These are phyloP conservation scores for Thraustotheca clavata DNA, from an alignment of 352 stramenopile species.

Conservation along the genomic window DNA sequence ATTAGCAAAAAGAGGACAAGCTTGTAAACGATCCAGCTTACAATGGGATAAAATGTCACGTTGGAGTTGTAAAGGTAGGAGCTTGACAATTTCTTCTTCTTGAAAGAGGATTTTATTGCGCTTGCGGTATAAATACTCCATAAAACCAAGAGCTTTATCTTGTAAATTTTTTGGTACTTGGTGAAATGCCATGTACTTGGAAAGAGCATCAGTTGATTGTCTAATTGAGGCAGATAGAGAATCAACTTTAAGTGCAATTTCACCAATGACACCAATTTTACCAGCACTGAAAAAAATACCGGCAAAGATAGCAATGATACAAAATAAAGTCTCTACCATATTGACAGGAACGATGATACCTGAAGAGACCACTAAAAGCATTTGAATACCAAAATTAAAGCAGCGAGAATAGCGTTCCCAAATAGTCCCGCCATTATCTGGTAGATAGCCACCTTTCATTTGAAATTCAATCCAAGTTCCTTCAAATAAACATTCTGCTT, in stretches of 20 bases:
- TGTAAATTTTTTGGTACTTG: not conserved
- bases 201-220: constrained; percentile 14
- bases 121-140: constrained; percentile 20
- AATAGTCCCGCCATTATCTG: constrained; percentile 10
- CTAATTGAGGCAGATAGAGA: constrained; percentile 16
- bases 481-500: constrained; percentile 6
- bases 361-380: constrained; percentile 18
- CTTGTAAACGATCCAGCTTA: constrained; percentile 4
- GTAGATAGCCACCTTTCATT: constrained; percentile 17
- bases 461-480: constrained; percentile 23
- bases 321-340: constrained; percentile 21
- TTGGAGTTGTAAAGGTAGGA: constrained; percentile 13
- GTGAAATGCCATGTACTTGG: constrained; percentile 20
- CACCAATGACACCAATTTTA: constrained; percentile 22
- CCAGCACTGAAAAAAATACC: constrained; percentile 21
- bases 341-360: constrained; percentile 22
- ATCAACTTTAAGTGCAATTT: constrained; percentile 18
- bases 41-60: constrained; percentile 11
- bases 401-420: constrained; percentile 20
- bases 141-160: constrained; percentile 17
- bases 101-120: constrained; percentile 14
- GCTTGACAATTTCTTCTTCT: constrained; percentile 15
- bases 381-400: constrained; percentile 23
- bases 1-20: not conserved
- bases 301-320: constrained; percentile 19